Percentiles rank a stretch among this genome's conserved stretches.
These are phyloP conservation scores for Circinella umbellata DNA, from an alignment of 371 early-diverging fungal species.

Conservation along the genomic window DNA sequence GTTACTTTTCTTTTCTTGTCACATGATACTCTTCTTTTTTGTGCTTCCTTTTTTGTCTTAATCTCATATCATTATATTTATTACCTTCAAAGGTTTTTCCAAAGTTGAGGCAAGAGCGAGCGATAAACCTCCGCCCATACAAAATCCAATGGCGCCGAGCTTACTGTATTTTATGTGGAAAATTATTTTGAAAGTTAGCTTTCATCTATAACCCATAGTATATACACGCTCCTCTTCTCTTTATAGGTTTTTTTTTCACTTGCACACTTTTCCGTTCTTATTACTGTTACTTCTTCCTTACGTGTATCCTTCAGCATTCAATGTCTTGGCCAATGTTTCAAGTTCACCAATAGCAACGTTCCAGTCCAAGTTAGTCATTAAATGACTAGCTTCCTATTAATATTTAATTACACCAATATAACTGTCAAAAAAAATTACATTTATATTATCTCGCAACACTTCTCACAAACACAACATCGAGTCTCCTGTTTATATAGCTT, in stretches of 20 bases:
- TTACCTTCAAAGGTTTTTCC: constrained; percentile 34
- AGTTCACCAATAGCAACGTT: constrained; percentile 38
- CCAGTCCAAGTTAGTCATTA: constrained; percentile 59
- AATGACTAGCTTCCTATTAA: constrained; percentile 48
- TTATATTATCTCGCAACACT: not conserved
- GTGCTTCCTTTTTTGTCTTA: not conserved
- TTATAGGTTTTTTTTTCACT: too few relatives aligned
- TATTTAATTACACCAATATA: too few relatives aligned
- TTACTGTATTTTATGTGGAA: constrained; percentile 21
- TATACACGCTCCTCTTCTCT: too few relatives aligned
- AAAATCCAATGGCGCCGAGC: constrained; percentile 49
- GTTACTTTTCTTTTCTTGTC: too few relatives aligned
- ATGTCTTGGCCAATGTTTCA: constrained; percentile 22
- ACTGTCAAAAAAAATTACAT: too few relatives aligned
- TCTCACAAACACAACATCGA: not conserved
- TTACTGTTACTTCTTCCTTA: not conserved
- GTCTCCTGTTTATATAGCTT: not conserved
- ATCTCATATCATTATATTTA: not conserved
- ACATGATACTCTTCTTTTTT: not conserved
- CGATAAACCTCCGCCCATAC: constrained; percentile 58
- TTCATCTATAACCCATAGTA: not conserved
- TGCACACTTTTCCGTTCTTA: not conserved
- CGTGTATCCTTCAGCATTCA: constrained; percentile 12
- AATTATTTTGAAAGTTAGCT: not conserved
- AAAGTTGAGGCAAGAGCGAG: constrained; percentile 44